Conservation (phyloP, 768 basidiomycete genomes). For the Rhizopogon vinicolor region DNA sequence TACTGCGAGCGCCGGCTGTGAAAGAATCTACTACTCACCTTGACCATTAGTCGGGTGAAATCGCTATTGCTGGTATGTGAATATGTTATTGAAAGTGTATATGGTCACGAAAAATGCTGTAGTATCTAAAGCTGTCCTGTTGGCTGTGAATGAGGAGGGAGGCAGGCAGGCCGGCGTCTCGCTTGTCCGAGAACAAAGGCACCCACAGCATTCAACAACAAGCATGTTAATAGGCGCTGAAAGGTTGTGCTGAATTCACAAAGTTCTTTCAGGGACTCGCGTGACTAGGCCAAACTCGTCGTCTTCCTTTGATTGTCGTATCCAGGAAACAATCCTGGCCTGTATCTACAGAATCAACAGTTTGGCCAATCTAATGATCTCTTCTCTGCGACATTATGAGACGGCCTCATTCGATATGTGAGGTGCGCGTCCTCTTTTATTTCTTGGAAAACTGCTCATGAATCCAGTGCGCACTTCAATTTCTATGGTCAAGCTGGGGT, state of each 20-base stretch:
- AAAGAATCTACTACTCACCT: neutral
- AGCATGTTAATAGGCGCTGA: no score
- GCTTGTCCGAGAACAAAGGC: neutral
- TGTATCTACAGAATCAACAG: no score
- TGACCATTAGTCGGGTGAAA: neutral
- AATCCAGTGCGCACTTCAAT: constrained; percentile 23
- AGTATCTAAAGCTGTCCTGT: neutral
- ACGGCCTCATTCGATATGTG: constrained; percentile 4
- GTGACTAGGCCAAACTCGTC: no score
- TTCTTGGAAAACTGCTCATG: neutral
- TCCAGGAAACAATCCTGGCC: neutral
- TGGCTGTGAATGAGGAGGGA: neutral
- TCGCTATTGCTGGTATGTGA: neutral
- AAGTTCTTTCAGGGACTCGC: no score
- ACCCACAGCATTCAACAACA: neutral
- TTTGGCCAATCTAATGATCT: no score
- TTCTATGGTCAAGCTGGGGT: constrained; percentile 32
- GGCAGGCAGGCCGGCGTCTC: neutral
- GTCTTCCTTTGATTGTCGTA: no score
- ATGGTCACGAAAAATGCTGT: neutral
- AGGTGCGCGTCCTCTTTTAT: neutral
- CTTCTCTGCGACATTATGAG: no score
- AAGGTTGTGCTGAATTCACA: no score
- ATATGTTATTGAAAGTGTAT: neutral
- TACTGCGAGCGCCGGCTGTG: neutral